Base-by-base conservation (phyloP, 75 land plant species). In the Sequoia sempervirens region DNA sequence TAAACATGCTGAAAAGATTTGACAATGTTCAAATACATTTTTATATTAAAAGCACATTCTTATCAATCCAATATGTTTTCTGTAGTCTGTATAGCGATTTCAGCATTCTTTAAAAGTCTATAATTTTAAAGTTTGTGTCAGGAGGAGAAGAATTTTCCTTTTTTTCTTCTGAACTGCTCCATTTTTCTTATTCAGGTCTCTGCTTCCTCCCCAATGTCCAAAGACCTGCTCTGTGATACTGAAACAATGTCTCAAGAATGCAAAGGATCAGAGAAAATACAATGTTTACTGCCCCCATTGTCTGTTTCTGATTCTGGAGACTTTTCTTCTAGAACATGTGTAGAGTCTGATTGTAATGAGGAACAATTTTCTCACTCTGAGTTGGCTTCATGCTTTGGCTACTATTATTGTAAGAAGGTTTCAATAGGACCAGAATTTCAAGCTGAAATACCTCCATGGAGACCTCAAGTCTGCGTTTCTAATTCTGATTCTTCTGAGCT, bases 401-500 rank as follows among this genome's bases (percentile, higher is more conserved):
- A 47, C 80, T 43, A 26, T 78, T n/a, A 85, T 20, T 85, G 84
- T 4, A 93, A 89, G 82, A 61, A 52, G n/a, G 95, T 95, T 81
- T 75, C 92, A 20, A 69, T 95, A 79, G 96, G 96, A 38, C 84
- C 84, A 2, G 90, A 92, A 83, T 90, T 89, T 85, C 96, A 95
- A 81, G 95, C 92, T 46, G 90, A 88, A 81, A 47, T 95, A 53
- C 96, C 95, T 47, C 58, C 0, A 38, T 88, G 90, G 85, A 43
- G 28, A 14, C 69, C 90, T 37, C 47, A 83, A 64, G 50, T 81
- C 23, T n/a, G 56, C 2, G 14, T 50, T 18, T 81, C 36, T 15
- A 26, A 15, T 38, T 56, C n/a, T 37, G 38, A 47, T 81, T 61
- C 72, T n/a, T 26, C 45, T 12, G 52, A 78, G 45, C 40, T 43